Conservation (phyloP, 179 eudicot genomes). For the Sideroxylon spinosum region DNA sequence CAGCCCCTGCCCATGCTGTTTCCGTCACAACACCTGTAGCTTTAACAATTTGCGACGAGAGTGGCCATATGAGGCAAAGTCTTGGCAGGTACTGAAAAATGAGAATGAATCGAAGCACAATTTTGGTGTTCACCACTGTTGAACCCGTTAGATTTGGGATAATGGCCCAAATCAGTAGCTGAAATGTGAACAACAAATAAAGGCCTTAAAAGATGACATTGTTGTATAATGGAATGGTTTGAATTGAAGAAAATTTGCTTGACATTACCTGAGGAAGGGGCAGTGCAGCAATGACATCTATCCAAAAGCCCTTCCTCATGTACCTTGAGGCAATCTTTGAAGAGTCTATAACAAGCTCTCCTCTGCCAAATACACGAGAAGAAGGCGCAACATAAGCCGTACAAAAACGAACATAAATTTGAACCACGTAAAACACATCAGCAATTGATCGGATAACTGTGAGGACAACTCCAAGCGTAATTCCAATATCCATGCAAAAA, state of each 20-base stretch:
- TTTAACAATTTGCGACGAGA: slow-evolving; percentile 58
- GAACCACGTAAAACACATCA: slow-evolving; percentile 51
- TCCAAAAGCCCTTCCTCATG: slow-evolving; percentile 42
- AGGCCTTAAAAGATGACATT: not conserved
- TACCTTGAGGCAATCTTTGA: slow-evolving; percentile 47
- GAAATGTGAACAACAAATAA: slow-evolving; percentile 2
- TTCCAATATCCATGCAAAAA: slow-evolving; percentile 40
- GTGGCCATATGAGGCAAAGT: slow-evolving; percentile 48
- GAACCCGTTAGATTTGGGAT: slow-evolving; percentile 48
- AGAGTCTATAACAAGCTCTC: slow-evolving; percentile 69
- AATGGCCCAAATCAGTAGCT: slow-evolving; percentile 55
- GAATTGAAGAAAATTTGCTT: not conserved
- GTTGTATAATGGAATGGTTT: not conserved
- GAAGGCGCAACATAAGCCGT: slow-evolving; percentile 74
- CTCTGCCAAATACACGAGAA: slow-evolving; percentile 70
- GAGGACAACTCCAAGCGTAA: slow-evolving; percentile 35
- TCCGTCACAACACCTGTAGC: slow-evolving; percentile 63
- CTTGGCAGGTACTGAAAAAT: slow-evolving; percentile 56
- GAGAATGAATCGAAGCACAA: slow-evolving; percentile 43
- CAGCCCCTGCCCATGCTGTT: slow-evolving; percentile 79
- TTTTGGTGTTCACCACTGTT: slow-evolving; percentile 38
- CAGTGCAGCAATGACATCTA: slow-evolving; percentile 57
- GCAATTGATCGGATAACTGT: slow-evolving; percentile 44
- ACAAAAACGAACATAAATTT: slow-evolving; percentile 50
- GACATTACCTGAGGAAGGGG: slow-evolving; percentile 68